phyloP scores from a whole-genome alignment of 805 yeast species.

The Lipomyces yamanashiensis region DNA sequence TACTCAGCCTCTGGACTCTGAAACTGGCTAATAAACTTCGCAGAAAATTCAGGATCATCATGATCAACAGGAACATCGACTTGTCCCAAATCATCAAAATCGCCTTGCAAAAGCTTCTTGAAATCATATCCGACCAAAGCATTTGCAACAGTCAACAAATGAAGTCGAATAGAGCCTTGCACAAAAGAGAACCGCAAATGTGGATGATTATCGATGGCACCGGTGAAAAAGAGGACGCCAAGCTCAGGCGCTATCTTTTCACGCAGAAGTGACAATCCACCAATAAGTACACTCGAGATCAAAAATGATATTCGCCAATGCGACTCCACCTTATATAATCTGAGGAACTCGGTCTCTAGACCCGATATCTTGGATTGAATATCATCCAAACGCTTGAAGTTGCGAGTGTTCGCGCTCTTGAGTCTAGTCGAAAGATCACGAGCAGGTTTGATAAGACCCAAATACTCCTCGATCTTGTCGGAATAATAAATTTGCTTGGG shows the following conservation, averaged over 20 bases:
- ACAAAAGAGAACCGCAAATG: conserved; percentile 62
- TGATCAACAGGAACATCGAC: conserved; percentile 54
- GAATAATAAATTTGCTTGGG: conserved; percentile 13
- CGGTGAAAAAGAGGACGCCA: conserved; percentile 26
- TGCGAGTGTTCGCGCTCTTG: conserved; percentile 24
- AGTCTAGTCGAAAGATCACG: conserved; percentile 33
- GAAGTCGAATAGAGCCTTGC: conserved; percentile 61
- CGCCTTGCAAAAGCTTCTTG: conserved; percentile 46
- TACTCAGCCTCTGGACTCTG: conserved; percentile 55
- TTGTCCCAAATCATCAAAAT: conserved; percentile 44
- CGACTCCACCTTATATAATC: conserved; percentile 11
- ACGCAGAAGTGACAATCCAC: conserved; percentile 7
- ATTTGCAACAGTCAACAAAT: conserved; percentile 53
- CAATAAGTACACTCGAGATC: conserved; percentile 12
- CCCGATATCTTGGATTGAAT: conserved; percentile 11
- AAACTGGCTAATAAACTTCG: conserved; percentile 58
- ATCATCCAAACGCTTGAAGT: conserved; percentile 29
- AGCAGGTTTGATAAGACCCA: conserved; percentile 34
- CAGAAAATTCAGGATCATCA: conserved; percentile 47
- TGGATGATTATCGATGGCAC: conserved; percentile 59
- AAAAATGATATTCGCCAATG: conserved; percentile 30
- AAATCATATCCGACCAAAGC: conserved; percentile 57
- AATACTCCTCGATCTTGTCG: not conserved
- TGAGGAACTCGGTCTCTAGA: conserved; percentile 29
- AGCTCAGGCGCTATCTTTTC: conserved; percentile 23